Evolutionary conservation across 1,284 basidiomycete species (phyloP).

Genomic region (Ustilago curta): DNA sequence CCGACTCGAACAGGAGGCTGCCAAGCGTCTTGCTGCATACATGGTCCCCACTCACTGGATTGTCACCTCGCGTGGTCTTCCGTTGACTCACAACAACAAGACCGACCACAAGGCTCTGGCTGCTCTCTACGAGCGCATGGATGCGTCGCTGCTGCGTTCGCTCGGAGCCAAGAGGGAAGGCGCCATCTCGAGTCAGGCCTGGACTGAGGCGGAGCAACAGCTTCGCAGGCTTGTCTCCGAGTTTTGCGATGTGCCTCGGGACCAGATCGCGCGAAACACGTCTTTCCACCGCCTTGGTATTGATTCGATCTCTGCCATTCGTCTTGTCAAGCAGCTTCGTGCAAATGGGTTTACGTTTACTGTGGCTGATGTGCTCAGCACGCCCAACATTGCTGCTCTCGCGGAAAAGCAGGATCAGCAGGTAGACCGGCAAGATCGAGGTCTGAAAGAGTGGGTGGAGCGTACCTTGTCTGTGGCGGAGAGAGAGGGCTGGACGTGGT

Average conservation of each 20-base stretch:
- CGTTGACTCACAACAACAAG: slow-evolving; percentile 68
- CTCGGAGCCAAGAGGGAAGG: slow-evolving; percentile 31
- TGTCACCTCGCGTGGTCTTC: slow-evolving; percentile 43
- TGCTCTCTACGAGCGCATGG: slow-evolving; percentile 30
- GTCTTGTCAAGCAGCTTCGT: slow-evolving; percentile 48
- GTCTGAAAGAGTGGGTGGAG: slow-evolving; percentile 16
- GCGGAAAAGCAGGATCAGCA: slow-evolving; percentile 29
- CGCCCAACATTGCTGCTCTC: slow-evolving; percentile 46
- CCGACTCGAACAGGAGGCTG: slow-evolving; percentile 45
- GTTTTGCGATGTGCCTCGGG: slow-evolving; percentile 29
- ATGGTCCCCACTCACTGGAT: slow-evolving; percentile 65
- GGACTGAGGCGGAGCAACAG: slow-evolving; percentile 37
- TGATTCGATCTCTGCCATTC: slow-evolving; percentile 64
- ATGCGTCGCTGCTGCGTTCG: slow-evolving; percentile 23
- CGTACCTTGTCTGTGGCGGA: slow-evolving; percentile 9
- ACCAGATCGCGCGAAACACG: slow-evolving; percentile 42
- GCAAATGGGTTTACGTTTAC: slow-evolving; percentile 28
- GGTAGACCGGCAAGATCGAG: not conserved
- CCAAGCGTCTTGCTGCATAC: slow-evolving; percentile 56
- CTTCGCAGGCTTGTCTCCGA: slow-evolving; percentile 35
- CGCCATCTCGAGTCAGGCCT: slow-evolving; percentile 17
- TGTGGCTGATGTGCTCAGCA: slow-evolving; percentile 52
- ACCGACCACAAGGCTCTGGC: slow-evolving; percentile 56
- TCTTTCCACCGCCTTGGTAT: slow-evolving; percentile 65
- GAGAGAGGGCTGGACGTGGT: slow-evolving; percentile 22